A percentile compares a stretch with the other conserved stretches of the same genome.
Evolutionary conservation across 352 stramenopile genomes (phyloP).

Genomic region (Hyaloperonospora brassicae): DNA sequence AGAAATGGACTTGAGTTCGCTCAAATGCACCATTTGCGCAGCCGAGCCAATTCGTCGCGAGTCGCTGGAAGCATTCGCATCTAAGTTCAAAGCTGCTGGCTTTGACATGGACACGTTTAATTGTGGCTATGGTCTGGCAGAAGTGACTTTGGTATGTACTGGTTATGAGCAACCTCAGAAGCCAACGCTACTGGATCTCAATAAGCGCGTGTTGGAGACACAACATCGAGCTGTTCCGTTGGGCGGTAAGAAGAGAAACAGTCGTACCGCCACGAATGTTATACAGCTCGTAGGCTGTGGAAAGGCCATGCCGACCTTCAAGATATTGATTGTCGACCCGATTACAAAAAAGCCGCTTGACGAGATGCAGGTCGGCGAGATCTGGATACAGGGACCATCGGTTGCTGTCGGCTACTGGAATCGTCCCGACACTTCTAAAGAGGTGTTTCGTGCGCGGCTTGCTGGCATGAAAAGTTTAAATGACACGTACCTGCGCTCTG

Average conservation of each 20-base stretch:
- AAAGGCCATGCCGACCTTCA: conserved; percentile 69
- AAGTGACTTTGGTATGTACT: conserved; percentile 76
- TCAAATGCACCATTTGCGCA: conserved; percentile 75
- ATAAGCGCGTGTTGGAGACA: conserved; percentile 56
- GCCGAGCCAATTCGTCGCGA: conserved; percentile 75
- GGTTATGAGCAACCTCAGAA: conserved; percentile 55
- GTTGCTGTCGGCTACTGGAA: conserved; percentile 72
- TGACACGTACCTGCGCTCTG: conserved; percentile 48
- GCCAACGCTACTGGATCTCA: conserved; percentile 55
- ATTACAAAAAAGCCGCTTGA: conserved; percentile 39
- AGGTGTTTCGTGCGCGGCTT: conserved; percentile 61
- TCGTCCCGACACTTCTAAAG: conserved; percentile 50
- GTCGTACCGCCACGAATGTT: conserved; percentile 22
- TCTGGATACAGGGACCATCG: conserved; percentile 88
- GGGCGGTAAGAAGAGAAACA: conserved; percentile 19
- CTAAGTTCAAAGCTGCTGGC: conserved; percentile 47
- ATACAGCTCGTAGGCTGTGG: conserved; percentile 75
- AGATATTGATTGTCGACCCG: conserved; percentile 56
- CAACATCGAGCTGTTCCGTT: conserved; percentile 39
- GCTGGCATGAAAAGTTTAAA: conserved; percentile 30
- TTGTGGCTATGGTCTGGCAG: conserved; percentile 70
- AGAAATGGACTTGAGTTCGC: conserved; percentile 47
- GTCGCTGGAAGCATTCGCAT: conserved; percentile 64
- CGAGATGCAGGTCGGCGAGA: conserved; percentile 79
- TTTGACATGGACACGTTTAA: conserved; percentile 76